Percentiles rank a stretch among this genome's conserved stretches.
Evolutionary conservation across 352 stramenopile species (phyloP).

Genomic region (Phytopythium delawarense): DNA sequence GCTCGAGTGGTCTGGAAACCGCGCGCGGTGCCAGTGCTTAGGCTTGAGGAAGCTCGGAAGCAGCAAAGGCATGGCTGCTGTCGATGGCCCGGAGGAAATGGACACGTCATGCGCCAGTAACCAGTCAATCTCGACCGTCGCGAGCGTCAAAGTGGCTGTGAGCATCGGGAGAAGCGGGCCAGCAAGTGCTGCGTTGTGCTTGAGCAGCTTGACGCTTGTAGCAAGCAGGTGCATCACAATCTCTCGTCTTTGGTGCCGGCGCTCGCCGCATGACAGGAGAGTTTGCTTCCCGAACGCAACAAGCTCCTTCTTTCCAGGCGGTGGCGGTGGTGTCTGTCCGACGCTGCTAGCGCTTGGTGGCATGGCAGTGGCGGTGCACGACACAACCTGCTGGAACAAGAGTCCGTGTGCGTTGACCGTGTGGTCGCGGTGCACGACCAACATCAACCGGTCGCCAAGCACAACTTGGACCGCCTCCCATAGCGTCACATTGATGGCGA

Average conservation of each 20-base stretch:
- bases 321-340: constrained; percentile 6
- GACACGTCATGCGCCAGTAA: constrained; percentile 25
- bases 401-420: constrained; percentile 51
- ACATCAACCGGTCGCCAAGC: constrained; percentile 40
- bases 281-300: constrained; percentile 42
- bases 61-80: constrained; percentile 15
- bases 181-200: constrained; percentile 32
- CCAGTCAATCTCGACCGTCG: constrained; percentile 54
- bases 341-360: background rate
- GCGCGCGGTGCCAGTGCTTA: constrained; percentile 42
- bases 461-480: constrained; percentile 60
- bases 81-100: background rate
- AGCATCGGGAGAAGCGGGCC: constrained; percentile 47
- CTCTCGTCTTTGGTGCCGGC: constrained; percentile 32
- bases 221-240: constrained; percentile 35
- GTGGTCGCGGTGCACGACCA: constrained; percentile 37
- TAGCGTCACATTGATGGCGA: constrained; percentile 19
- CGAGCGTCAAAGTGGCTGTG: constrained; percentile 26
- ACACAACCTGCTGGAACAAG: constrained; percentile 51
- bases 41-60: constrained; percentile 40
- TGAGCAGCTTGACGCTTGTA: constrained; percentile 28
- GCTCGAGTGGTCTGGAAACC: constrained; percentile 15
- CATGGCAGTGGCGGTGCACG: constrained; percentile 13
- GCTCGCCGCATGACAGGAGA: constrained; percentile 27
- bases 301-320: constrained; percentile 38